Conservation (phyloP, 306 rosid genomes). For the Sechiopsis laciniata region DNA sequence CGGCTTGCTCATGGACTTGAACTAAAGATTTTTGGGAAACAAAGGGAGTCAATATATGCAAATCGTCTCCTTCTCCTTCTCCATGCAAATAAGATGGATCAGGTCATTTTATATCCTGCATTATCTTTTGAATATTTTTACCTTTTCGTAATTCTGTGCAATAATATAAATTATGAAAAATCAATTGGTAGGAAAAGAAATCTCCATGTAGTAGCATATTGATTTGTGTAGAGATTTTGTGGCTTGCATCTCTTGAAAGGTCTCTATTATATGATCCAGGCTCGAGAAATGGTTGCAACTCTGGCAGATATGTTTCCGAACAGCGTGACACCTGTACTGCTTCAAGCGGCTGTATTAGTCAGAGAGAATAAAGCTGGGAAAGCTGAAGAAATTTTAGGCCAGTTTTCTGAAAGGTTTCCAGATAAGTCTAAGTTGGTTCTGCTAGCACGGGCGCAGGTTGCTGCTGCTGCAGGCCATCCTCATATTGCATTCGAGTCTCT, state of each 20-base stretch:
- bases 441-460: conserved; percentile 86
- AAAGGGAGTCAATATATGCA: conserved; percentile 68
- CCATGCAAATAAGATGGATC: conserved; percentile 84
- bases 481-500: conserved; percentile 87
- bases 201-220: not conserved
- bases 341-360: conserved; percentile 55
- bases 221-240: conserved; percentile 26
- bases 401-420: conserved; percentile 70
- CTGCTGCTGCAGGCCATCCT: conserved; percentile 85
- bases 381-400: conserved; percentile 80
- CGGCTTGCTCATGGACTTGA: conserved; percentile 65
- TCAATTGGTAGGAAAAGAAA: not conserved
- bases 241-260: conserved; percentile 3
- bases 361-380: conserved; percentile 91
- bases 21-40: conserved; percentile 62
- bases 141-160: not conserved
- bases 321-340: conserved; percentile 57
- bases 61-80: conserved; percentile 83
- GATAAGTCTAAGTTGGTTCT: conserved; percentile 63
- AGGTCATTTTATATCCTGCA: conserved; percentile 42
- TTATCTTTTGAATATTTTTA: not conserved
- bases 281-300: conserved; percentile 69
- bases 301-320: conserved; percentile 72
- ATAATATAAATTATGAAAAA: too few relatives aligned
- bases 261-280: conserved; percentile 39